Percentiles rank a stretch among this genome's conserved stretches.
Evolutionary conservation across 176 grass and related monocot genomes (phyloP).

Genomic region (Aegilops speltoides): DNA sequence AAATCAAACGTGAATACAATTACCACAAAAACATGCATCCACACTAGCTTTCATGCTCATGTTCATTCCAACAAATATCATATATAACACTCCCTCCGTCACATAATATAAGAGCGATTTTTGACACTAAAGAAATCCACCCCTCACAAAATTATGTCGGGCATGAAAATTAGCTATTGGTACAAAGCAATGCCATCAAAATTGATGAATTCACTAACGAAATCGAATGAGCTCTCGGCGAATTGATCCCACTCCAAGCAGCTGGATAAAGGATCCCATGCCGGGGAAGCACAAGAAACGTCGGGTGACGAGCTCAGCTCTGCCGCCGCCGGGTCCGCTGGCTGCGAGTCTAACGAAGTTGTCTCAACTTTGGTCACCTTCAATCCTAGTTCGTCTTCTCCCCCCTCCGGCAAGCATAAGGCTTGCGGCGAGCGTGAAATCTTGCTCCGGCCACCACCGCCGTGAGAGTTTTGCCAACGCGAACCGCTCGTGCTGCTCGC

Average conservation of each 20-base stretch:
- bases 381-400: not conserved
- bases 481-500: not conserved
- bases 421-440: not conserved
- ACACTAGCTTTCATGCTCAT: not conserved
- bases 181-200: not conserved
- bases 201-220: not conserved
- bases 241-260: slow-evolving; percentile 12
- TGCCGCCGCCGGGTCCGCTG: not conserved
- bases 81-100: too few relatives aligned
- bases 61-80: not conserved
- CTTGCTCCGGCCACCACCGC: not conserved
- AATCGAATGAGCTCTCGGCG: slow-evolving; percentile 4
- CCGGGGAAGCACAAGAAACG: not conserved
- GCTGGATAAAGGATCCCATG: not conserved
- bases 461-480: not conserved
- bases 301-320: not conserved
- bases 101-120: too few relatives aligned
- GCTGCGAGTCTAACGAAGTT: not conserved
- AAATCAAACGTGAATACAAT: not conserved
- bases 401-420: not conserved
- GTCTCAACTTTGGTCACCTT: not conserved
- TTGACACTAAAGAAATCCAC: too few relatives aligned
- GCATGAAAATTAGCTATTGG: not conserved
- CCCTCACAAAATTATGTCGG: not conserved
- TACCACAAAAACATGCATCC: not conserved